Percentiles rank a stretch among this genome's conserved stretches.
Evolutionary conservation across 169 alveolate species (phyloP).

Genomic region (Plasmodium knowlesi): DNA sequence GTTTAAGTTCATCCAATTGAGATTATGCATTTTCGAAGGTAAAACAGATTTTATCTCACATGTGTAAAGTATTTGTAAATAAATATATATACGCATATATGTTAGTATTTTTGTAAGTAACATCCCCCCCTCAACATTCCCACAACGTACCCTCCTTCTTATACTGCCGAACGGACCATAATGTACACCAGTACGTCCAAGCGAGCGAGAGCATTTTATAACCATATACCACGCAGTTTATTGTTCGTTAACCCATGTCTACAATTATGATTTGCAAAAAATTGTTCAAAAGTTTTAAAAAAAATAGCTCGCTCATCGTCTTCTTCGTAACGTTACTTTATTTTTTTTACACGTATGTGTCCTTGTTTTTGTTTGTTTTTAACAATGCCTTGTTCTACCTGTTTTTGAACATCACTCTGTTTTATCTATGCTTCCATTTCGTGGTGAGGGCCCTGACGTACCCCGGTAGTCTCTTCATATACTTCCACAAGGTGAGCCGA

Average conservation of each 20-base stretch:
- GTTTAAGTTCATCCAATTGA: not conserved
- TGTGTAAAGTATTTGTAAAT: not conserved
- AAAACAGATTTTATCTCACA: not conserved
- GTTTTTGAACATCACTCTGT: constrained; percentile 38
- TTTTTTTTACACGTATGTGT: constrained; percentile 65
- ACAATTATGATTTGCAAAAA: constrained; percentile 65
- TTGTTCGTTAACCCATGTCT: not conserved
- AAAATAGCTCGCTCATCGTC: constrained; percentile 59
- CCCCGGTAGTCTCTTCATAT: constrained; percentile 67
- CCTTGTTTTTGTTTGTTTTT: constrained; percentile 55
- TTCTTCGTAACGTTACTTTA: constrained; percentile 48
- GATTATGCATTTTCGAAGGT: not conserved
- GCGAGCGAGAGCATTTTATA: not conserved
- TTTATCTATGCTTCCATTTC: constrained; percentile 68
- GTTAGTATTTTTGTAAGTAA: not conserved
- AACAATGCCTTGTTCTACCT: constrained; percentile 63
- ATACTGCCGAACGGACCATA: constrained; percentile 19
- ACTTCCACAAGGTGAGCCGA: constrained; percentile 32
- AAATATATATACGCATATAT: not conserved
- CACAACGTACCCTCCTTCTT: not conserved
- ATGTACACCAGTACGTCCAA: not conserved
- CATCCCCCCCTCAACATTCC: not conserved
- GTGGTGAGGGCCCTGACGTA: constrained; percentile 65
- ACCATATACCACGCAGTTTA: not conserved
- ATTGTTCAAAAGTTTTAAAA: constrained; percentile 55